These are phyloP conservation scores for Raddia distichophylla DNA, from an alignment of 176 grass and related monocot genomes.

Conservation along the genomic window DNA sequence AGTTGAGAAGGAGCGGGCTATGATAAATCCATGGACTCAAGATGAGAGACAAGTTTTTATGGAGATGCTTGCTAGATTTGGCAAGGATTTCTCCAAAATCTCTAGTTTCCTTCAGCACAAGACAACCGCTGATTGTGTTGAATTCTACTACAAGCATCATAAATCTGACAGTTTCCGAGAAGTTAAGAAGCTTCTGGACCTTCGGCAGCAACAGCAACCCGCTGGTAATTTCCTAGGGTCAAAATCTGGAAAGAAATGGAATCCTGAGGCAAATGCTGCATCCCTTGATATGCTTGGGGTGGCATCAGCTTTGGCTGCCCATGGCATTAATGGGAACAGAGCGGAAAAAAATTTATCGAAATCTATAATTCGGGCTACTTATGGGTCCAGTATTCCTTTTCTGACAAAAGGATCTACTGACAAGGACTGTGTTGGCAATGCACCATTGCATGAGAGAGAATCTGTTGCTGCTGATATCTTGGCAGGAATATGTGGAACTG, in stretches of 20 bases:
- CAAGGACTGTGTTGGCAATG: conserved; percentile 37
- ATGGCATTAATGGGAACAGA: conserved; percentile 48
- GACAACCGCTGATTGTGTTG: conserved; percentile 93
- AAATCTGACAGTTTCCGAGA: conserved; percentile 95
- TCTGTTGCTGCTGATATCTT: conserved; percentile 74
- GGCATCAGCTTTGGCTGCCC: conserved; percentile 61
- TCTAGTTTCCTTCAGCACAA: conserved; percentile 80
- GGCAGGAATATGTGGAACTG: conserved; percentile 65
- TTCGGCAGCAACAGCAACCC: conserved; percentile 64
- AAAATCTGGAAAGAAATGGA: conserved; percentile 71
- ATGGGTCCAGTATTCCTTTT: conserved; percentile 36
- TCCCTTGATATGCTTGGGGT: conserved; percentile 73
- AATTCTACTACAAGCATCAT: conserved; percentile 98
- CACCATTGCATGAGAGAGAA: conserved; percentile 64
- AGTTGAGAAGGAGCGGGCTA: conserved; percentile 67
- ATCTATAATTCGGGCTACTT: conserved; percentile 34
- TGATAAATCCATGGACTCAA: conserved; percentile 87
- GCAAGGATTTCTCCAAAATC: conserved; percentile 94
- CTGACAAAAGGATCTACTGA: conserved; percentile 40
- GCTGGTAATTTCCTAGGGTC: conserved; percentile 70
- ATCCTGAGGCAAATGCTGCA: conserved; percentile 60
- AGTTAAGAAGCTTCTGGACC: conserved; percentile 80
- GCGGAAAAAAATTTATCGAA: conserved; percentile 37
- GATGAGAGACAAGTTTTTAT: conserved; percentile 87
- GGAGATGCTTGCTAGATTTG: conserved; percentile 88